phyloP scores from a whole-genome alignment of 1,284 basidiomycete species.

The Phlebopus sp. region DNA sequence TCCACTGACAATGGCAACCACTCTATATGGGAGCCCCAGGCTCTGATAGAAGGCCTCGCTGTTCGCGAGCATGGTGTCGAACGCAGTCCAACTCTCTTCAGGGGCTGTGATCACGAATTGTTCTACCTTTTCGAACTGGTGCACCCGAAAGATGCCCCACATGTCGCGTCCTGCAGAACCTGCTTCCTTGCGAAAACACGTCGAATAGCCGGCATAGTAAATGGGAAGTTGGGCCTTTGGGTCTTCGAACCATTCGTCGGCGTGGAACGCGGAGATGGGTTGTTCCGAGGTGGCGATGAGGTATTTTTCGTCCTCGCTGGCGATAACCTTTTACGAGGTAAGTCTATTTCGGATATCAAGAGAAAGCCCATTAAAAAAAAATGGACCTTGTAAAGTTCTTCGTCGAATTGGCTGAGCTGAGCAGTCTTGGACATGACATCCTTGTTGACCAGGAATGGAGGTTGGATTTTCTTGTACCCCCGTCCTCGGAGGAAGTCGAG shows the following conservation, averaged over 20 bases:
- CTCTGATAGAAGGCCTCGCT: constrained; percentile 96
- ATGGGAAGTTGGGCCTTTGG: constrained; percentile 90
- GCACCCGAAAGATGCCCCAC: constrained; percentile 99
- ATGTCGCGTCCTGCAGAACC: constrained; percentile 96
- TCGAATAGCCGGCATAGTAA: constrained; percentile 81
- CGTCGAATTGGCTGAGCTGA: constrained; percentile 97
- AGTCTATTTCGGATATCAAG: not conserved
- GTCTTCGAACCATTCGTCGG: constrained; percentile 96
- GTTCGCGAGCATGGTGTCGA: constrained; percentile 87
- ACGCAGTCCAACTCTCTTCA: constrained; percentile 90
- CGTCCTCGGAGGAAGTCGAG: constrained; percentile 87
- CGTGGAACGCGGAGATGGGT: constrained; percentile 94
- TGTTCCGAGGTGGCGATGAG: constrained; percentile 99
- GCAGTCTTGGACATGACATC: constrained; percentile 97
- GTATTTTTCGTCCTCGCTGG: constrained; percentile 95
- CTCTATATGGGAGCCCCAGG: constrained; percentile 85
- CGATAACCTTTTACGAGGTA: constrained; percentile 61
- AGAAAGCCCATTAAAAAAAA: not conserved
- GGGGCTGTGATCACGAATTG: constrained; percentile 96
- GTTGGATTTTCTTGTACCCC: constrained; percentile 92
- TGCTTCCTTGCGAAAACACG: constrained; percentile 99
- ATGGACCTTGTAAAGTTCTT: constrained; percentile 91
- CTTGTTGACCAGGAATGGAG: constrained; percentile 99
- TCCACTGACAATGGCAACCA: constrained; percentile 95
- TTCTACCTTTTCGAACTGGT: constrained; percentile 99